Conservation (phyloP, 2,329 filamentous ascomycete species). For the Sporothrix pallida region DNA sequence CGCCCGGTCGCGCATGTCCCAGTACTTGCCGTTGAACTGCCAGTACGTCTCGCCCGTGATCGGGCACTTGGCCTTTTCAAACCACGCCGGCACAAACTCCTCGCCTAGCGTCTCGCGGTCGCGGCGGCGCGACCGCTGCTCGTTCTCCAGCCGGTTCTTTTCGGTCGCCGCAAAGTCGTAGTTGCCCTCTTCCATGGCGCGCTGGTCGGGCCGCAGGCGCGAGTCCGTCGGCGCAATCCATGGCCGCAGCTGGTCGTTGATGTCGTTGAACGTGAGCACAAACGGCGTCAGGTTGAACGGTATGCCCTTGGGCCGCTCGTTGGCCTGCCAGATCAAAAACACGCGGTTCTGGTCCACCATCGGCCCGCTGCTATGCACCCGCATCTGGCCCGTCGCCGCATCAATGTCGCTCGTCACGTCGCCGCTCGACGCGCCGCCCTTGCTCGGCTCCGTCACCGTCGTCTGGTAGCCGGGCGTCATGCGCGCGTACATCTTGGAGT, state of each 20-base stretch:
- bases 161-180: slow-evolving; percentile 92
- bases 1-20: slow-evolving; percentile 73
- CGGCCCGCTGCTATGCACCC: slow-evolving; percentile 57
- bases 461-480: slow-evolving; percentile 90
- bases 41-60: slow-evolving; percentile 89
- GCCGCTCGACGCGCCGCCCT: neutral
- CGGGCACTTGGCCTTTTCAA: slow-evolving; percentile 72
- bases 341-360: slow-evolving; percentile 71
- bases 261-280: slow-evolving; percentile 89
- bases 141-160: slow-evolving; percentile 94
- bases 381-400: slow-evolving; percentile 45
- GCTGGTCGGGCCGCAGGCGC: slow-evolving; percentile 88
- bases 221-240: slow-evolving; percentile 92
- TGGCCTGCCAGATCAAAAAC: slow-evolving; percentile 91
- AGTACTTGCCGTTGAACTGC: slow-evolving; percentile 88
- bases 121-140: slow-evolving; percentile 77
- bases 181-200: slow-evolving; percentile 98
- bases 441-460: slow-evolving; percentile 50
- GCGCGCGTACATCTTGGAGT: slow-evolving; percentile 94
- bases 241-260: slow-evolving; percentile 78
- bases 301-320: slow-evolving; percentile 78
- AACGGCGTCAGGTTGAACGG: slow-evolving; percentile 98
- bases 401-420: slow-evolving; percentile 39
- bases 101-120: slow-evolving; percentile 77
- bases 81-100: slow-evolving; percentile 86